phyloP scores from a whole-genome alignment of 805 yeast species.

The Pichia pseudocactophila region DNA sequence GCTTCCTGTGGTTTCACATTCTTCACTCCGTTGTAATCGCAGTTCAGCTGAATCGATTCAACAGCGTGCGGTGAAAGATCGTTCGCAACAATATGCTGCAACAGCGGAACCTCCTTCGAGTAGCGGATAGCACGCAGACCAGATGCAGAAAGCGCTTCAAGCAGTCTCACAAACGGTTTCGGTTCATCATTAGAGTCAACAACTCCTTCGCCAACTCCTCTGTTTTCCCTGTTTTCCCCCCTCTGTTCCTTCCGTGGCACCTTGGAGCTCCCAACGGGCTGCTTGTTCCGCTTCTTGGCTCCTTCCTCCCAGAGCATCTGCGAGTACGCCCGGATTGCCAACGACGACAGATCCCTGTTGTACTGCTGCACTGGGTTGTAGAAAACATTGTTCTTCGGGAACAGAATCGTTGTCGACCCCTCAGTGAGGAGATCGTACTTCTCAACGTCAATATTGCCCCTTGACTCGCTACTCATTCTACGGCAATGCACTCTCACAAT shows the following conservation, averaged over 20 bases:
- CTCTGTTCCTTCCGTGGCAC: conserved; percentile 13
- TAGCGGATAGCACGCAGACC: conserved; percentile 92
- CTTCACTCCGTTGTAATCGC: conserved; percentile 52
- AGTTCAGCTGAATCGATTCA: conserved; percentile 62
- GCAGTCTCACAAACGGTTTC: conserved; percentile 50
- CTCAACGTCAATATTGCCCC: conserved; percentile 13
- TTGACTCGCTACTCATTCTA: not conserved
- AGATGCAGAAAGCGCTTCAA: conserved; percentile 92
- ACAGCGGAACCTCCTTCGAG: conserved; percentile 80
- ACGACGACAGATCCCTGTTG: conserved; percentile 82
- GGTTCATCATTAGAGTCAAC: conserved; percentile 3
- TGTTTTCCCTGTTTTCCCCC: conserved; percentile 6
- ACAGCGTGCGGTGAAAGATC: conserved; percentile 86
- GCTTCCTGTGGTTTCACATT: conserved; percentile 65
- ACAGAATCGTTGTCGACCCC: conserved; percentile 77
- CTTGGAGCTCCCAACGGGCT: conserved; percentile 13
- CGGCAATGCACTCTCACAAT: not conserved
- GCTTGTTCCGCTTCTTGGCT: conserved; percentile 23
- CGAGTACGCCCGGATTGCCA: conserved; percentile 82
- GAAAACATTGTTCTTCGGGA: conserved; percentile 82
- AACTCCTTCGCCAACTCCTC: conserved; percentile 5
- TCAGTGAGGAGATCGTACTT: conserved; percentile 39
- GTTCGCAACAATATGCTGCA: conserved; percentile 72
- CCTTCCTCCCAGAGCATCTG: conserved; percentile 41
- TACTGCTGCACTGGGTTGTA: conserved; percentile 96